phyloP scores from a whole-genome alignment of 768 basidiomycete species.

The Lactarius hatsudake region DNA sequence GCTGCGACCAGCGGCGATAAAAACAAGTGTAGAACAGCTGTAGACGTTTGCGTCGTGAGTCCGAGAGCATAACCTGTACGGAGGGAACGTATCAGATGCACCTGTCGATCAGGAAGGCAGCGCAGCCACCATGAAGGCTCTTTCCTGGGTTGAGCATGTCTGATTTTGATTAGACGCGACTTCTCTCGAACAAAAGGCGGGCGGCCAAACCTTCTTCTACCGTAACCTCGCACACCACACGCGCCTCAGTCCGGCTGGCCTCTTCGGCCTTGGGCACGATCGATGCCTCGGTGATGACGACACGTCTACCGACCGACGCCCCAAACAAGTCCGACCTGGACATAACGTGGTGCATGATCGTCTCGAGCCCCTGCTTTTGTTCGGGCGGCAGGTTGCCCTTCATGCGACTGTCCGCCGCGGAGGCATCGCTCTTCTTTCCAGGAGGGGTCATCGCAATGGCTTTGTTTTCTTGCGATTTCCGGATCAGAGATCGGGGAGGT shows the following conservation, averaged over 20 bases:
- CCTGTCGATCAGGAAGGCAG: slow-evolving; percentile 31
- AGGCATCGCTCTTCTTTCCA: neutral
- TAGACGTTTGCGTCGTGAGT: neutral
- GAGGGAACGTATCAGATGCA: slow-evolving; percentile 2
- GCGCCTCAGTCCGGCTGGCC: slow-evolving; percentile 32
- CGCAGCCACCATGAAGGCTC: slow-evolving; percentile 31
- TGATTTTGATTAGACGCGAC: slow-evolving; percentile 5
- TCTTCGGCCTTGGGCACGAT: slow-evolving; percentile 33
- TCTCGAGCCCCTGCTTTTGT: slow-evolving; percentile 5
- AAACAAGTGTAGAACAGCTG: slow-evolving; percentile 28
- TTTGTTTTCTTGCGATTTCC: neutral
- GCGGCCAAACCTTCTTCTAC: slow-evolving; percentile 31
- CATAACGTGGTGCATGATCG: slow-evolving; percentile 4
- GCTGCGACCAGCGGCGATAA: slow-evolving; percentile 11
- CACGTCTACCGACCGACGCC: slow-evolving; percentile 22
- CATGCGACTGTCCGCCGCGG: neutral
- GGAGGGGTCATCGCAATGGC: neutral
- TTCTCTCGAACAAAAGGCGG: neutral
- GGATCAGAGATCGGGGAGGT: neutral
- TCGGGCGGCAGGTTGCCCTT: slow-evolving; percentile 13
- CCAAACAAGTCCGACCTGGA: slow-evolving; percentile 24
- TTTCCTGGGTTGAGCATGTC: slow-evolving; percentile 32
- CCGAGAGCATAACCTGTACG: neutral
- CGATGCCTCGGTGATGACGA: slow-evolving; percentile 30
- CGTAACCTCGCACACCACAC: slow-evolving; percentile 33